Conservation (phyloP, 345 rosid species). For the Camelina laxa region DNA sequence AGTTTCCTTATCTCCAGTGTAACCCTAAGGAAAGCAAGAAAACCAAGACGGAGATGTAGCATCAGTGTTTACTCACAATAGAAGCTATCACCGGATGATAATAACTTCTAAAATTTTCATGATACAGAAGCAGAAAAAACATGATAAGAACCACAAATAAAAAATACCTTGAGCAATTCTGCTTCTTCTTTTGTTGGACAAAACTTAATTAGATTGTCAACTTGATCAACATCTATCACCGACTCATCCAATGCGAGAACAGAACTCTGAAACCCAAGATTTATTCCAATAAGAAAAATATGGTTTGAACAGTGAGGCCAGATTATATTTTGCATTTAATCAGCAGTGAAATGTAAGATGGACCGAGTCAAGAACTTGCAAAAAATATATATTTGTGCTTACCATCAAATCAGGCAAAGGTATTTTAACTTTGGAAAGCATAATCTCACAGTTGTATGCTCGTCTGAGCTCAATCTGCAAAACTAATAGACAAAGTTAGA, state of each 20-base stretch:
- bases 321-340: neutral
- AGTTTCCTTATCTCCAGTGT: slow-evolving; percentile 63
- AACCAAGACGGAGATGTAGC: slow-evolving; percentile 29
- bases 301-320: slow-evolving; percentile 20
- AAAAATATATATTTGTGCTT: slow-evolving; percentile 37
- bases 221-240: slow-evolving; percentile 76
- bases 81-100: slow-evolving; percentile 7
- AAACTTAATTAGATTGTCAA: slow-evolving; percentile 80
- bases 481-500: slow-evolving; percentile 46
- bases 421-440: slow-evolving; percentile 85
- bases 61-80: slow-evolving; percentile 23
- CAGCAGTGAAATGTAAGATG: neutral
- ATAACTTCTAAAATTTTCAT: neutral
- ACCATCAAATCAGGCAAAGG: slow-evolving; percentile 80
- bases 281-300: slow-evolving; percentile 31
- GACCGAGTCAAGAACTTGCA: slow-evolving; percentile 12
- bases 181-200: slow-evolving; percentile 88
- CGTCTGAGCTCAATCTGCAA: slow-evolving; percentile 83
- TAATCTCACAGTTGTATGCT: slow-evolving; percentile 87
- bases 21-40: slow-evolving; percentile 53
- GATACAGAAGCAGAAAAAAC: neutral
- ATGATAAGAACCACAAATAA: slow-evolving; percentile 28
- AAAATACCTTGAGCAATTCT: slow-evolving; percentile 69
- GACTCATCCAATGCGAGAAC: slow-evolving; percentile 81
- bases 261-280: slow-evolving; percentile 58